phyloP scores from a whole-genome alignment of 2,329 filamentous ascomycete species.

The Gnomoniopsis smithogilvyi region DNA sequence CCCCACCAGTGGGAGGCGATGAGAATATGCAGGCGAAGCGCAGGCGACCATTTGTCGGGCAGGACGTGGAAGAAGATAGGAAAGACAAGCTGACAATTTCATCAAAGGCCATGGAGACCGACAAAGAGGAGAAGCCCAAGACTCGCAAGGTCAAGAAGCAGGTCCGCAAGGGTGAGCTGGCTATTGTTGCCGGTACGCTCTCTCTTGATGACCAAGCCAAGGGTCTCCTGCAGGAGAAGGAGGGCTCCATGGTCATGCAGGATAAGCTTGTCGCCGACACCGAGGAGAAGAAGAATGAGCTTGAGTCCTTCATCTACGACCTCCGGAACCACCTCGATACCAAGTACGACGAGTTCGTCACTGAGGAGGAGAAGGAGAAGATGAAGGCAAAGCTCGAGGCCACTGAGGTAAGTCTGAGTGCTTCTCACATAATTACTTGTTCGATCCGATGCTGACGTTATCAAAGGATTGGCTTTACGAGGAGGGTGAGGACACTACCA shows the following conservation, averaged over 20 bases:
- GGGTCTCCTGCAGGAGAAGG: slow-evolving; percentile 71
- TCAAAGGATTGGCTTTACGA: slow-evolving; percentile 97
- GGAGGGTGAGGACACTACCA: slow-evolving; percentile 90
- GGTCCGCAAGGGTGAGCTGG: slow-evolving; percentile 93
- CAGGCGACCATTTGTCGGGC: slow-evolving; percentile 7
- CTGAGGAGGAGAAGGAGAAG: slow-evolving; percentile 87
- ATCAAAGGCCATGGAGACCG: slow-evolving; percentile 78
- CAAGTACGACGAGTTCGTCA: slow-evolving; percentile 83
- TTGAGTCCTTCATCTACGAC: slow-evolving; percentile 97
- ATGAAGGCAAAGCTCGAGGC: slow-evolving; percentile 79
- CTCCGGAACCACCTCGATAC: slow-evolving; percentile 92
- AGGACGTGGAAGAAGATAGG: not conserved
- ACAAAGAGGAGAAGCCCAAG: slow-evolving; percentile 68
- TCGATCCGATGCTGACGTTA: slow-evolving; percentile 22
- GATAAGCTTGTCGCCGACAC: slow-evolving; percentile 98
- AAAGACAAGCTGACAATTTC: slow-evolving; percentile 14
- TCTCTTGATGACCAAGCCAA: slow-evolving; percentile 70
- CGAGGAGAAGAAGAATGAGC: slow-evolving; percentile 99
- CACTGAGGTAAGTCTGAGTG: slow-evolving; percentile 67
- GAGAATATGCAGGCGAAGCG: slow-evolving; percentile 6
- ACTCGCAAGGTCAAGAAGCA: slow-evolving; percentile 99
- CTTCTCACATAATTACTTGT: slow-evolving; percentile 13
- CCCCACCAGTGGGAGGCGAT: slow-evolving; percentile 2
- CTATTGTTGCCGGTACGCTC: slow-evolving; percentile 78
- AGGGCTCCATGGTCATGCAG: slow-evolving; percentile 90